Evolutionary conservation across 257 asterid species (phyloP).

Genomic region (Forsythia viridissima): DNA sequence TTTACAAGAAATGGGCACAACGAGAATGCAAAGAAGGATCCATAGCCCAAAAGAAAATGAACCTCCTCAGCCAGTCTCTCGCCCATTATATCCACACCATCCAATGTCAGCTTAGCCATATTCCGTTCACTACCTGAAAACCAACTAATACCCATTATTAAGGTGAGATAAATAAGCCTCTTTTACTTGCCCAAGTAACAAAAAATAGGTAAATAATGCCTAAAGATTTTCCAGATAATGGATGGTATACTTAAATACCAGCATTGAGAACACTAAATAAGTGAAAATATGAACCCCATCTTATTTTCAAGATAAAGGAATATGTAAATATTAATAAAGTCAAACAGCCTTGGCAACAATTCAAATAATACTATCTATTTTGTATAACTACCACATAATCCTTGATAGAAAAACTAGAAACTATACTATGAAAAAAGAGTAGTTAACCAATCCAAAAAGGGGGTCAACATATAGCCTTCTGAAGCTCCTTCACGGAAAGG

Average conservation of each 20-base stretch:
- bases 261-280: neutral
- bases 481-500: slow-evolving; percentile 3
- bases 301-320: slow-evolving; percentile 3
- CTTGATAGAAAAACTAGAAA: neutral
- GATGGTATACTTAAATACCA: neutral
- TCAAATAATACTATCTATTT: neutral
- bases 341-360: neutral
- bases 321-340: neutral
- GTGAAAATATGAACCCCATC: neutral
- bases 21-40: slow-evolving; percentile 10
- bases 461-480: neutral
- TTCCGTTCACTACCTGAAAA: slow-evolving; percentile 86
- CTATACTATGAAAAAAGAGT: neutral
- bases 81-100: slow-evolving; percentile 99
- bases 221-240: slow-evolving; percentile 1
- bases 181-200: neutral
- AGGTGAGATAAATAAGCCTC: slow-evolving; percentile 18
- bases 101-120: slow-evolving; percentile 71
- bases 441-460: neutral
- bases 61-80: slow-evolving; percentile 94
- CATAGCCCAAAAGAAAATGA: slow-evolving; percentile 17
- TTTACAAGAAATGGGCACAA: slow-evolving; percentile 14
- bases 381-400: neutral
- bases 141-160: slow-evolving; percentile 10
- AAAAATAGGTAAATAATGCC: neutral